Conservation (phyloP, 2,329 filamentous ascomycete genomes). For the Fusarium begoniae region DNA sequence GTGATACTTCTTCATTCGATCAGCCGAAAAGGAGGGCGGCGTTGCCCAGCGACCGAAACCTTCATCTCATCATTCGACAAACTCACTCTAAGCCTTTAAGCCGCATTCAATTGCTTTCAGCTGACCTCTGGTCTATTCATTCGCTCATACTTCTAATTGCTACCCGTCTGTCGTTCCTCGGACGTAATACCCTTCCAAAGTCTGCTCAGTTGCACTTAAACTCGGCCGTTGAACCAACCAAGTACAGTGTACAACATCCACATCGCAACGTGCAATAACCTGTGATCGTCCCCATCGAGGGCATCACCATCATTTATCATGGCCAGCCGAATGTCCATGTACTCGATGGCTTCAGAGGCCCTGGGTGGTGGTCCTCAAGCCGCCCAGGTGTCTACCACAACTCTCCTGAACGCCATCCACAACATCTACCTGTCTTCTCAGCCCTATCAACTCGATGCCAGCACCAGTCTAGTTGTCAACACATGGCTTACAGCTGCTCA, state of each 20-base stretch:
- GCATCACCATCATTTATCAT: constrained; percentile 53
- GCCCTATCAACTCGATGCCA: constrained; percentile 87
- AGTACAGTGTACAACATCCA: constrained; percentile 17
- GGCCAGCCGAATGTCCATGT: constrained; percentile 75
- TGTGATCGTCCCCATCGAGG: constrained; percentile 53
- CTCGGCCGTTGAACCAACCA: constrained; percentile 20
- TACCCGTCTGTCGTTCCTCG: constrained; percentile 10
- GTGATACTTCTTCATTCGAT: constrained; percentile 33
- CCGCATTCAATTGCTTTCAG: constrained; percentile 14
- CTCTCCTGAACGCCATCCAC: constrained; percentile 90
- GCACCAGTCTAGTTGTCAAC: constrained; percentile 92
- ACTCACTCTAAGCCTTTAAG: constrained; percentile 25
- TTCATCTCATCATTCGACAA: constrained; percentile 29
- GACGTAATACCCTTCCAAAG: not conserved
- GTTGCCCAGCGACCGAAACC: constrained; percentile 44
- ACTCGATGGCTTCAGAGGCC: constrained; percentile 72
- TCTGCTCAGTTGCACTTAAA: constrained; percentile 12
- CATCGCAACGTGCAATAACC: constrained; percentile 24
- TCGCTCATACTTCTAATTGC: constrained; percentile 30
- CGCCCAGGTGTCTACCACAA: constrained; percentile 89
- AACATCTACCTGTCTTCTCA: constrained; percentile 84
- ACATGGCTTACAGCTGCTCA: constrained; percentile 89
- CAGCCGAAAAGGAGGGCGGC: constrained; percentile 43
- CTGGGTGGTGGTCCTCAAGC: constrained; percentile 72
- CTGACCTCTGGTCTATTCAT: constrained; percentile 13